phyloP scores from a whole-genome alignment of 306 rosid genomes.

The Glycine tomentella region DNA sequence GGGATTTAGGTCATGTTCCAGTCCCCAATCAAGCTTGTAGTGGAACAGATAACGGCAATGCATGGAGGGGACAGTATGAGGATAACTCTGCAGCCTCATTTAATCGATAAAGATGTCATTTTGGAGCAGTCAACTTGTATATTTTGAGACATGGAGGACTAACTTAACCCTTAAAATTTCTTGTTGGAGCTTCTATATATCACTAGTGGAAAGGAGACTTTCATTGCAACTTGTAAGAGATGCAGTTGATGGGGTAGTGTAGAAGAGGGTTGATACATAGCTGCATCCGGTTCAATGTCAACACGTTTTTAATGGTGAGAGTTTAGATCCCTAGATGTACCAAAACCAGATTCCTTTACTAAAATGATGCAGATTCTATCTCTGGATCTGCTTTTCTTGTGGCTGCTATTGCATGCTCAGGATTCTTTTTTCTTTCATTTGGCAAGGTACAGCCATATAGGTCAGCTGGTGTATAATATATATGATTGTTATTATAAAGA shows the following conservation, averaged over 20 bases:
- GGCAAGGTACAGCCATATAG: conserved; percentile 39
- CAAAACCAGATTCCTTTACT: conserved; percentile 17
- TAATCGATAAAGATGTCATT: conserved; percentile 59
- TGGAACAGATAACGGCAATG: conserved; percentile 88
- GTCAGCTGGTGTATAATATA: conserved; percentile 46
- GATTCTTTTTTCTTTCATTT: conserved; percentile 2
- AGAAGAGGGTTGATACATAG: conserved; percentile 20
- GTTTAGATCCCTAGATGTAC: conserved; percentile 39
- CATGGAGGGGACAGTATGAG: conserved; percentile 86
- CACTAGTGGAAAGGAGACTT: conserved; percentile 23
- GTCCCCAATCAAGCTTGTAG: conserved; percentile 89
- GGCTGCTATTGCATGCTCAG: conserved; percentile 36
- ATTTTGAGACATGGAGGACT: conserved; percentile 47
- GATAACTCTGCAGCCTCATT: conserved; percentile 90
- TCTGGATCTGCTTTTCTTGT: conserved; percentile 35
- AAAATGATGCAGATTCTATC: conserved; percentile 22
- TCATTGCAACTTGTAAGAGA: conserved; percentile 42
- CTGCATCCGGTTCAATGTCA: not conserved
- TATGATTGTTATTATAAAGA: conserved; percentile 38
- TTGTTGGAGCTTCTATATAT: conserved; percentile 38
- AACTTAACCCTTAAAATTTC: conserved; percentile 42
- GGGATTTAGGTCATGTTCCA: conserved; percentile 83
- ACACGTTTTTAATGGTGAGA: conserved; percentile 3
- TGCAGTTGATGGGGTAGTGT: conserved; percentile 36
- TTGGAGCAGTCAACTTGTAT: conserved; percentile 43